A percentile compares a stretch with the other conserved stretches of the same genome.
phyloP scores from a whole-genome alignment of 2,329 filamentous ascomycete genomes.

The Epicoccum nigrum region DNA sequence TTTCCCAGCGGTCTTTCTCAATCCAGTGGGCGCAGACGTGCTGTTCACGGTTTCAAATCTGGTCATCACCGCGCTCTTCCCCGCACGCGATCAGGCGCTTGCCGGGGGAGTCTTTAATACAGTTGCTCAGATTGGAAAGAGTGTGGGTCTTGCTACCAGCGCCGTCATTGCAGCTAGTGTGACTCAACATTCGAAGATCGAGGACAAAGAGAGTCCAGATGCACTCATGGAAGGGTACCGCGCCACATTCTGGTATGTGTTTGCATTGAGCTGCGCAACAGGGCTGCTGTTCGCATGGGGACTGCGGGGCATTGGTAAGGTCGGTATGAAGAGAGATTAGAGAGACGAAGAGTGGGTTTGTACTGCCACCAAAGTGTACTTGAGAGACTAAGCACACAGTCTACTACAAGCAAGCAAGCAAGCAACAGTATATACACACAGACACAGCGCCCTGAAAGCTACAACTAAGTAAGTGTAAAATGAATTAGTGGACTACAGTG shows the following conservation, averaged over 20 bases:
- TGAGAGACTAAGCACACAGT: no score
- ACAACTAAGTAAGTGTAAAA: no score
- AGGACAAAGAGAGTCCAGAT: conserved; percentile 38
- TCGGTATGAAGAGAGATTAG: conserved; percentile 51
- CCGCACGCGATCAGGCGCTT: conserved; percentile 50
- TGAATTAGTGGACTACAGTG: no score
- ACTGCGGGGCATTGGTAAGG: conserved; percentile 52
- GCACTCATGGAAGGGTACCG: conserved; percentile 51
- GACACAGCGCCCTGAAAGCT: no score
- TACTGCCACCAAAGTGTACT: no score
- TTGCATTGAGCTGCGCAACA: conserved; percentile 43
- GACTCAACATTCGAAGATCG: conserved; percentile 27
- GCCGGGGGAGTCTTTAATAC: conserved; percentile 57
- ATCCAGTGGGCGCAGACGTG: conserved; percentile 52
- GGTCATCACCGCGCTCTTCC: conserved; percentile 52
- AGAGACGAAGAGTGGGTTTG: no score
- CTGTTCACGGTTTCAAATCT: conserved; percentile 54
- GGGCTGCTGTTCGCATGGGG: conserved; percentile 47
- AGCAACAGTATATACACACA: no score
- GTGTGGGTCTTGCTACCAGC: conserved; percentile 48
- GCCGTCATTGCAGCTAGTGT: conserved; percentile 47
- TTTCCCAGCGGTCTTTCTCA: conserved; percentile 53
- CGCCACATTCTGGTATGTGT: conserved; percentile 53
- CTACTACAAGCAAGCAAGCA: no score
- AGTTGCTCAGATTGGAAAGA: conserved; percentile 51